These are phyloP conservation scores for Scheffersomyces lignosus DNA, from an alignment of 805 yeast species.

Conservation along the genomic window DNA sequence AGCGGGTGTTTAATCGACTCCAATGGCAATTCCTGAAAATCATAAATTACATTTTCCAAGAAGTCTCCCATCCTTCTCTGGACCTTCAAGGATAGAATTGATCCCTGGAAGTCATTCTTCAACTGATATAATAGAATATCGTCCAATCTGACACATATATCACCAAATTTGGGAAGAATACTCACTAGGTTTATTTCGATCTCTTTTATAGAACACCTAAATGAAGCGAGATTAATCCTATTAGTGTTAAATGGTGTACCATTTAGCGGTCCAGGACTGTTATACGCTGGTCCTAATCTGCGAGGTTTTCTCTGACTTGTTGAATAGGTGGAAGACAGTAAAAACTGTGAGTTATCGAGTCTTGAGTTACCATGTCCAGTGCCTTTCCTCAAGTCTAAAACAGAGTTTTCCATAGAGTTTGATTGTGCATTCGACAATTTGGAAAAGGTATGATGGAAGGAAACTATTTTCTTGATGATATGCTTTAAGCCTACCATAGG, in stretches of 20 bases:
- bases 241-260: slow-evolving; percentile 18
- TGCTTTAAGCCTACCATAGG: slow-evolving; percentile 9
- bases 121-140: slow-evolving; percentile 18
- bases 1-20: slow-evolving; percentile 17
- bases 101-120: slow-evolving; percentile 23
- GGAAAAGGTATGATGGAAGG: background rate
- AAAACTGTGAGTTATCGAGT: background rate
- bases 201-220: slow-evolving; percentile 26
- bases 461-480: slow-evolving; percentile 7
- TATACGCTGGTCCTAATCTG: slow-evolving; percentile 13
- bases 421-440: slow-evolving; percentile 2
- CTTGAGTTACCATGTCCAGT: background rate
- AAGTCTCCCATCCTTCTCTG: slow-evolving; percentile 11
- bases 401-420: slow-evolving; percentile 15
- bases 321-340: background rate
- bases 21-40: slow-evolving; percentile 15
- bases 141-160: slow-evolving; percentile 12
- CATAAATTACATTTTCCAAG: slow-evolving; percentile 19
- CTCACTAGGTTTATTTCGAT: slow-evolving; percentile 15
- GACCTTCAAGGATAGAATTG: slow-evolving; percentile 15
- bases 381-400: background rate
- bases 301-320: slow-evolving; percentile 13
- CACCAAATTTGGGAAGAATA: slow-evolving; percentile 27
- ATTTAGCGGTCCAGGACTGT: slow-evolving; percentile 1
- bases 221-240: slow-evolving; percentile 40